Evolutionary conservation across 805 yeast genomes (phyloP), one percentile per base, ranked within the genome.

Genomic region (Starmerella powellii): DNA sequence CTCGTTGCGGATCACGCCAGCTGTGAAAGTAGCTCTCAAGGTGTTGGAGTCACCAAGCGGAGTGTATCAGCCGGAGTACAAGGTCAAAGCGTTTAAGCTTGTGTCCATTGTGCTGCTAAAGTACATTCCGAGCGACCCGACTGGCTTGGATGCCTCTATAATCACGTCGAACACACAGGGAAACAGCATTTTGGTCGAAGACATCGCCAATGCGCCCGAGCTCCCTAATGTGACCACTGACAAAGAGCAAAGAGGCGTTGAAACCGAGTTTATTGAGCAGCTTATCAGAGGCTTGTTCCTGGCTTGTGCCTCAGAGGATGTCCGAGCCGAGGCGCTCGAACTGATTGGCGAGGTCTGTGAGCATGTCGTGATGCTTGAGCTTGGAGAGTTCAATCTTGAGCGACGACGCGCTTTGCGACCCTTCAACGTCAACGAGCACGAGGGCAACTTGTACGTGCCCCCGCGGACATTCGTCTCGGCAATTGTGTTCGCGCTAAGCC

Each of bases 1-100:
- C 3, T 79, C 87, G 1, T 68, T 91, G 24, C 78, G 91, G 0
- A 67, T 91, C 20, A 80, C 95, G 0, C 80, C 95, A 0, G 95
- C 91, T 21, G 67, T 88, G 4, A 71, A 74, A 30, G 73, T 88
- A 3, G 95, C 96, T 0, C 65, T 87, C 31, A 73, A 73, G 19
- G 70, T 88, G 8, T 61, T 91, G 39, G 81, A 80, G 44, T 87
- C 84, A 55, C 73, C 74, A 6, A 54, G 58, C 4, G 27, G 12
- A 20, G 40, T 37, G 5, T 65, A 78, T 48, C 59, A 68, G 6
- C 82, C 79, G 49, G 42, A 34, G 16, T 84, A 85, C 58, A 68
- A 93, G 39, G 66, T 74, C 6, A 78, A 82, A 53, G 91, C 97
- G 0, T 88, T 74, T 67, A 69, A 74, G 36, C 82, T 85, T 50